Percentiles rank a stretch among this genome's conserved stretches.
Conservation (phyloP, 176 grass and related monocot genomes). For the Oryza officinalis region DNA sequence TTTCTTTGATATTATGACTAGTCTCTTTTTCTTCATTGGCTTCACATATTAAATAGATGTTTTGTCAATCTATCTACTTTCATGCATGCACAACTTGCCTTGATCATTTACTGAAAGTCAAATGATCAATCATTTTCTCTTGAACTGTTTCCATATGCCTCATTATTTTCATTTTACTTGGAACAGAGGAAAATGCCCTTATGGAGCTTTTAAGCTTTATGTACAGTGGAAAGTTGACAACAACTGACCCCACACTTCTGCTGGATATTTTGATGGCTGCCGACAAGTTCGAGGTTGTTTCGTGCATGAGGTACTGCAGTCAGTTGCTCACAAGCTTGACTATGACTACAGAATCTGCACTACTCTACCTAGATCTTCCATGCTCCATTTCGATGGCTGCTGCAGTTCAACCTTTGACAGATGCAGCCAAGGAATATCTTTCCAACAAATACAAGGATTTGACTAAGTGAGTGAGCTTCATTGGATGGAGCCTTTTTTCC, state of each 20-base stretch:
- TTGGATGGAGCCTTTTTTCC: background rate
- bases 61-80: background rate
- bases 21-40: background rate
- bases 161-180: conserved; percentile 36
- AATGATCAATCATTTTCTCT: background rate
- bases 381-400: conserved; percentile 65
- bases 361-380: conserved; percentile 88
- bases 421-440: conserved; percentile 69
- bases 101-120: background rate
- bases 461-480: conserved; percentile 53
- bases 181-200: conserved; percentile 90
- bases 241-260: conserved; percentile 59
- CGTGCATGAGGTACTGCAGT: conserved; percentile 91
- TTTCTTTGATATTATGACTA: background rate
- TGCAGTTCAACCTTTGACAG: conserved; percentile 63
- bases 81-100: background rate
- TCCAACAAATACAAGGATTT: conserved; percentile 63
- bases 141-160: background rate
- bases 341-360: conserved; percentile 81
- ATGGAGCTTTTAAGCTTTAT: conserved; percentile 89
- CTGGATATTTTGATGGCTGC: conserved; percentile 86
- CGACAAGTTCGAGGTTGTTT: conserved; percentile 94
- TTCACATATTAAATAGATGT: conserved; percentile 11
- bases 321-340: conserved; percentile 77
- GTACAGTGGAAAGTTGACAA: conserved; percentile 79